Evolutionary conservation across 345 rosid genomes (phyloP), one percentile per base, ranked within the genome.

Genomic region (Gossypium herbaceum): DNA sequence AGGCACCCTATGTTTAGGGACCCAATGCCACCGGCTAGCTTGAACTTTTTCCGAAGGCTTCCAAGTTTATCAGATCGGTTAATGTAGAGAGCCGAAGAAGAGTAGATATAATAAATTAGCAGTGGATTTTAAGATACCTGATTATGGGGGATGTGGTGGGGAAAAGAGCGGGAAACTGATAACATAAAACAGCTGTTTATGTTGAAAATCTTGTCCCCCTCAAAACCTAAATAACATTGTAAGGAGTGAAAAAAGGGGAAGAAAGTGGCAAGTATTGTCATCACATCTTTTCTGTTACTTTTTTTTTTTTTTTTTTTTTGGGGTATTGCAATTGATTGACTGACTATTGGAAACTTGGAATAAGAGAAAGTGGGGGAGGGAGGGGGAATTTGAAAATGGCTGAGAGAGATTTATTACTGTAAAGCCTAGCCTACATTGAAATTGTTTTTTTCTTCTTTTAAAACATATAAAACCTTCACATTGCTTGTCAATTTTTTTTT

Each of bases 1-100:
- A 82, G 99, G 75, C 99, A 95, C 81, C 99, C 99, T 1, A 91
- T 95, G 98, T 95, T 95, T 71, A 79, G 99, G 71, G 88, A 90
- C 85, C 91, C 97, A 3, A 93, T 93, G 98, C 97, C 99, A 13
- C 85, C 98, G 74, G 83, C 87, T 3, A 88, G 94, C 82, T 80
- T 91, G 77, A 95, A 89, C 88, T 93, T 93, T 78, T 95, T 93
- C 91, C 86, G 96, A 76, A 85, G 99, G 75, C 91, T 95, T 22
- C 99, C 99, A 1, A 91, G 98, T 76, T 80, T 95, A 67, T 90
- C 98, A 2, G 99, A 95, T 75, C 83, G 96, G 78, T 85, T 93
- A 82, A 89, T 95, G 87, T 94, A 90, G 92, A 90, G 92, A 69
- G 48, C 10, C 63, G n/a, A 19, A 65, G 34, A 66, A 29, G 50